phyloP scores from a whole-genome alignment of 495 filamentous ascomycete species.

The Neurospora sp. region DNA sequence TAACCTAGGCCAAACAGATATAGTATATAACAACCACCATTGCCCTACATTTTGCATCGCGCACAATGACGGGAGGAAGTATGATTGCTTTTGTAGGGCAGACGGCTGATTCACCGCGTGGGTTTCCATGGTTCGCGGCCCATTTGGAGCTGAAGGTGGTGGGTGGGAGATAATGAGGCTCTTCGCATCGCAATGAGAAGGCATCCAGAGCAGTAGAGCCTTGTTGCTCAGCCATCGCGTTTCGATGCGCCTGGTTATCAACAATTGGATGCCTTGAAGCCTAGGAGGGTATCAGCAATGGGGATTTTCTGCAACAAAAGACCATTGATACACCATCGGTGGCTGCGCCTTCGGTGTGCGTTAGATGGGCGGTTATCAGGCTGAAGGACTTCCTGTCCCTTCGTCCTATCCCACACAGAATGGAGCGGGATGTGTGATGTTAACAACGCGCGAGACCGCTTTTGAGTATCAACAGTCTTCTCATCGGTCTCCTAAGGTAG shows the following conservation, averaged over 20 bases:
- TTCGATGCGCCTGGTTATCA: background rate
- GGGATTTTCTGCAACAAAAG: background rate
- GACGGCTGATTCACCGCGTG: too few species aligned
- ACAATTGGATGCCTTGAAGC: background rate
- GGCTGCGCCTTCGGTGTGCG: background rate
- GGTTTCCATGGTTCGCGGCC: too few species aligned
- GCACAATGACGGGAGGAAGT: background rate
- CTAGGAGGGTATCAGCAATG: background rate
- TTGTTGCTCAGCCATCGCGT: background rate
- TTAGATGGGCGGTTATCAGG: background rate
- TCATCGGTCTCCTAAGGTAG: background rate
- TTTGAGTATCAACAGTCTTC: background rate
- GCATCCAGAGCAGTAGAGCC: background rate
- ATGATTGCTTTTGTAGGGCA: background rate
- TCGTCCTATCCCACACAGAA: background rate
- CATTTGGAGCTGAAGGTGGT: background rate
- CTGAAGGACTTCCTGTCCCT: background rate
- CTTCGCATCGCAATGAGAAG: background rate
- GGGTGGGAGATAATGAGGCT: accelerated
- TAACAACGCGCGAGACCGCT: background rate
- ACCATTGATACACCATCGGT: background rate
- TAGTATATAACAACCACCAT: too few species aligned
- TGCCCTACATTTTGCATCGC: background rate
- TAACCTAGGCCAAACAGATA: too few species aligned
- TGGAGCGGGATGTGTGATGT: background rate